Conservation (phyloP, 352 stramenopile genomes). For the Elongisporangium undulatum region DNA sequence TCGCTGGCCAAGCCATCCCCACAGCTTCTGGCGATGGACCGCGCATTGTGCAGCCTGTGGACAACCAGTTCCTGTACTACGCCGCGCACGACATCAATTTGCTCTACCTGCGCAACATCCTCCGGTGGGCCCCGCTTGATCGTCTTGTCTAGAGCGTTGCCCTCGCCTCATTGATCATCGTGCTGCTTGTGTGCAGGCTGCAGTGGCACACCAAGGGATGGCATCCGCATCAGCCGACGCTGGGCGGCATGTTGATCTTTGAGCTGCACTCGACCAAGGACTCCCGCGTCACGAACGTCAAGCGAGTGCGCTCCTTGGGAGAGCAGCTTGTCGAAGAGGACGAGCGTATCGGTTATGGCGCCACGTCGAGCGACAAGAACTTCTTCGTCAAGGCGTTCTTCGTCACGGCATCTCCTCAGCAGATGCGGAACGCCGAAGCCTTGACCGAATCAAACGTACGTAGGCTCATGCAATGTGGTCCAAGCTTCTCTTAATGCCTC, state of each 20-base stretch:
- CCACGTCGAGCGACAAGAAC: constrained; percentile 13
- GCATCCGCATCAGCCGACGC: constrained; percentile 66
- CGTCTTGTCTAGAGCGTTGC: background rate
- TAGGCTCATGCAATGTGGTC: background rate
- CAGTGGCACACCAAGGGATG: constrained; percentile 70
- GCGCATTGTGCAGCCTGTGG: constrained; percentile 33
- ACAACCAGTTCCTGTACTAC: constrained; percentile 69
- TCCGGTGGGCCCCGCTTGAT: constrained; percentile 29
- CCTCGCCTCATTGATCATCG: background rate
- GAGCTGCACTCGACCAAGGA: constrained; percentile 48
- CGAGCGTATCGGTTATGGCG: background rate
- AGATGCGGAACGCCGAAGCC: constrained; percentile 62
- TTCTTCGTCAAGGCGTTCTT: constrained; percentile 76
- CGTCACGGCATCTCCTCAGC: constrained; percentile 54
- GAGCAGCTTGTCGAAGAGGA: constrained; percentile 1
- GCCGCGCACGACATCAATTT: constrained; percentile 80
- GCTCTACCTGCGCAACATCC: constrained; percentile 66
- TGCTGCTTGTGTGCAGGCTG: constrained; percentile 29
- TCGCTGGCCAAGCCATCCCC: constrained; percentile 31
- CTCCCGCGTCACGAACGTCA: constrained; percentile 14
- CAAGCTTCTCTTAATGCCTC: background rate
- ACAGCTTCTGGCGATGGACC: constrained; percentile 43
- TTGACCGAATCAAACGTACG: constrained; percentile 55
- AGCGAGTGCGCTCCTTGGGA: background rate
- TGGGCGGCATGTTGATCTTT: constrained; percentile 74